Conservation (phyloP, 2,329 filamentous ascomycete genomes). For the Colletotrichum eleusines region DNA sequence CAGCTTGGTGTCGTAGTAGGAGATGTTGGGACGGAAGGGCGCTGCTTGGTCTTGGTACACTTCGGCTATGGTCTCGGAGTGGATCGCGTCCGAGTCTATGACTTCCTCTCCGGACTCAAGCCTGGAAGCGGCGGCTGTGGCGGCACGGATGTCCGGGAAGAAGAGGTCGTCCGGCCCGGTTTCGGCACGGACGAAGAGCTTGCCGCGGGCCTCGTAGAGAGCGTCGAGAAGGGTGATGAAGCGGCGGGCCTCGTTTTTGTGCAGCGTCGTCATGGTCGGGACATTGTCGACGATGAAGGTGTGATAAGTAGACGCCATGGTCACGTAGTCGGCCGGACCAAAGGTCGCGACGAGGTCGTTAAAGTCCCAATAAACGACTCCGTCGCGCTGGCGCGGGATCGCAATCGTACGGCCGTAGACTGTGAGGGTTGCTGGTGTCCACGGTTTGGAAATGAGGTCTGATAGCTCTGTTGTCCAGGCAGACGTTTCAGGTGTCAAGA, state of each 20-base stretch:
- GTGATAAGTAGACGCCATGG: constrained; percentile 82
- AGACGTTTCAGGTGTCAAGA: constrained; percentile 29
- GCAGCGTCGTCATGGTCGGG: constrained; percentile 73
- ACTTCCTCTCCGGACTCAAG: constrained; percentile 22
- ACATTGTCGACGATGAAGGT: constrained; percentile 80
- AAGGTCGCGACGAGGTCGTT: constrained; percentile 74
- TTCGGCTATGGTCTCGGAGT: constrained; percentile 65
- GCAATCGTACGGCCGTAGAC: constrained; percentile 74
- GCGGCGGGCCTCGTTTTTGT: constrained; percentile 84
- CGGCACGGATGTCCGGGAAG: constrained; percentile 70
- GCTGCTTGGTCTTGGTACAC: constrained; percentile 83
- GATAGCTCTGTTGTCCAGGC: constrained; percentile 18
- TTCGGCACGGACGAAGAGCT: constrained; percentile 76
- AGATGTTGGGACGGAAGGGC: constrained; percentile 84
- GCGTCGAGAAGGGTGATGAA: constrained; percentile 87
- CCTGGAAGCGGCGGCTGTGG: background rate
- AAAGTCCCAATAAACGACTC: constrained; percentile 76
- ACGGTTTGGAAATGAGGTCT: constrained; percentile 46
- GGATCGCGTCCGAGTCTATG: constrained; percentile 54
- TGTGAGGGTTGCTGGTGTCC: constrained; percentile 58
- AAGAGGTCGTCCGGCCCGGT: constrained; percentile 80
- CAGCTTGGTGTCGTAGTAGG: constrained; percentile 67
- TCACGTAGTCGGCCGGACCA: constrained; percentile 86
- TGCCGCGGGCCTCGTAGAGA: constrained; percentile 84
- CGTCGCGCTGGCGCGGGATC: constrained; percentile 69